Evolutionary conservation across 208 protist genomes (phyloP), one percentile per base, ranked within the genome.

Genomic region (Leishmania turanica): DNA sequence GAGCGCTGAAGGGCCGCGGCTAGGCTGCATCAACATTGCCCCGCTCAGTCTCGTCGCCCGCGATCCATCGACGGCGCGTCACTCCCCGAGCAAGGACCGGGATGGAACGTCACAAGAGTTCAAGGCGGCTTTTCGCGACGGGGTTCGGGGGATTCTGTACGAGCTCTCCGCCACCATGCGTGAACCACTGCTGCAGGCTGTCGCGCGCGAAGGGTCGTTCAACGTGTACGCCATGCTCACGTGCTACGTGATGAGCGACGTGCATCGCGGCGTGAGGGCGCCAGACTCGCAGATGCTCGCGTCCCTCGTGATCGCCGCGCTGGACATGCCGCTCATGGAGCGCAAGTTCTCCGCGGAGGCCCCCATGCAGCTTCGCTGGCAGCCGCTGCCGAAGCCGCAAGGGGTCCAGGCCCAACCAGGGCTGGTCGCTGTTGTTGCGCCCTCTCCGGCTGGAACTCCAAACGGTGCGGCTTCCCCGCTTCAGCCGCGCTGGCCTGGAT

Each of bases 71-170:
- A 40, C 75, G 27, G 62, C 66, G 31, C 79, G 81, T 11, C 51
- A 60, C 42, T 51, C 66, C 27, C 54, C 54, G 2, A 77, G 73
- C 17, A 76, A 69, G 60, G 49, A 62, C 21, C 31, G 71, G 42
- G 72, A 27, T 24, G 79, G 75, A 47, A 27, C 34, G 37, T 24
- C 72, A 54, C 42, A 27, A 9, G 65, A 64, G 13, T 68, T 51
- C 53, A 21, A 37, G 4, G 34, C 75, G 0, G 80, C 87, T 1
- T 75, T 87, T 24, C 77, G 40, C 31, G 84, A 83, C 11, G 82
- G 84, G n/a, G 87, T 90, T 37, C 87, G 87, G 31, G 89, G 89
- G 47, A 76, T 87, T 0, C 58, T 90, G 54, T 77, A 89, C 81
- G 73, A 82, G 69, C 79, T 92, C 8, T 81, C 89, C 11, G 45